Evolutionary conservation across 441 rosid genomes (phyloP).

Genomic region (Geranium incanum): DNA sequence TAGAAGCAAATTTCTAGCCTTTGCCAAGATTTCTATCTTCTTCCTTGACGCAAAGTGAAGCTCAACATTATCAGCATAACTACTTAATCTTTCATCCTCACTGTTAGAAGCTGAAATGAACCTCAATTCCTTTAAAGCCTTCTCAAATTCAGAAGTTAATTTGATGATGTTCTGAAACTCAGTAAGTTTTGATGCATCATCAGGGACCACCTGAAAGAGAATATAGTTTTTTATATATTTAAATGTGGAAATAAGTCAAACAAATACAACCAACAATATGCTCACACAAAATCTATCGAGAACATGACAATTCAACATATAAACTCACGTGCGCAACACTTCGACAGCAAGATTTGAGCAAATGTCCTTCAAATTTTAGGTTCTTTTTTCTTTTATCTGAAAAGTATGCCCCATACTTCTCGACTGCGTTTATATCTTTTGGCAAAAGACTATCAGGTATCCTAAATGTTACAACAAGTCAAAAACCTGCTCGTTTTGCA

Average conservation of each 20-base stretch:
- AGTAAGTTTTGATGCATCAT: conserved; percentile 80
- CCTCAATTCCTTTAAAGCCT: conserved; percentile 48
- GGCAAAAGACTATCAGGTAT: too few relatives aligned
- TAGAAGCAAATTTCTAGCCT: conserved; percentile 74
- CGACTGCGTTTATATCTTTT: too few relatives aligned
- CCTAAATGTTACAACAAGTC: too few relatives aligned
- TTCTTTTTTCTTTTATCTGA: too few relatives aligned
- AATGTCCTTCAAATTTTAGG: too few relatives aligned
- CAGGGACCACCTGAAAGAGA: conserved; percentile 75
- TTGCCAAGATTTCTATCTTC: conserved; percentile 76
- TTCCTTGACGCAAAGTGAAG: conserved; percentile 89
- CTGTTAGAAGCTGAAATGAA: conserved; percentile 65
- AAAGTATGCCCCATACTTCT: too few relatives aligned
- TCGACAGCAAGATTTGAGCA: neutral
- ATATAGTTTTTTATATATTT: neutral
- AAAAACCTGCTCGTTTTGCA: too few relatives aligned
- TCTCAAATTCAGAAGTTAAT: conserved; percentile 66
- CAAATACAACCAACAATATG: neutral
- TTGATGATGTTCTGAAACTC: conserved; percentile 75
- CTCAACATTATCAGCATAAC: conserved; percentile 80
- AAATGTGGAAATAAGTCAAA: conserved; percentile 5
- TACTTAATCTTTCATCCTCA: conserved; percentile 65
- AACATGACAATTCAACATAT: neutral
- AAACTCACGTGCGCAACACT: neutral
- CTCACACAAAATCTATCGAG: neutral